phyloP scores from a whole-genome alignment of 352 stramenopile species.

The Thalassiosira oceanica region DNA sequence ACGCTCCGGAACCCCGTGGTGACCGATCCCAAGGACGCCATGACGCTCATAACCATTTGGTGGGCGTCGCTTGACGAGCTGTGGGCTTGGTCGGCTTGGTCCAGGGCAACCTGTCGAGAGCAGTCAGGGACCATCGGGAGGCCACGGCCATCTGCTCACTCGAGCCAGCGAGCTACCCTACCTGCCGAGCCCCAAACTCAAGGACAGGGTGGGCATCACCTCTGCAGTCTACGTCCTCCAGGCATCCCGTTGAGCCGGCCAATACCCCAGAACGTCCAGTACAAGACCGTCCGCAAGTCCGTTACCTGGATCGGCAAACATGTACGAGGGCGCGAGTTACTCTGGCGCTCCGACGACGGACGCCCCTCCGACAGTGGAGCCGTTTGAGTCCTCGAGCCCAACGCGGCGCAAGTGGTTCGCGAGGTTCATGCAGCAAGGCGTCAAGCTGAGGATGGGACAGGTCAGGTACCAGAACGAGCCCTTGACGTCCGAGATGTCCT shows the following conservation, averaged over 20 bases:
- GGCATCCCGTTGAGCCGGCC: background rate
- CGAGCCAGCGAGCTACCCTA: background rate
- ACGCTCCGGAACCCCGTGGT: constrained; percentile 2
- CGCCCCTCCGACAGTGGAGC: background rate
- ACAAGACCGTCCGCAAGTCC: constrained; percentile 21
- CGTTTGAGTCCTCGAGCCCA: background rate
- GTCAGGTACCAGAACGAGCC: constrained; percentile 21
- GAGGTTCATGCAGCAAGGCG: constrained; percentile 16
- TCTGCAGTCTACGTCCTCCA: background rate
- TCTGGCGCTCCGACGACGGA: background rate
- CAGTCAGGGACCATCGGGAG: background rate
- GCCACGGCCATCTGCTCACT: background rate
- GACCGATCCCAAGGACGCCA: constrained; percentile 1
- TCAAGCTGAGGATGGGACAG: constrained; percentile 20
- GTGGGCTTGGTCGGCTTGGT: too few relatives aligned
- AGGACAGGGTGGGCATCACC: constrained; percentile 21
- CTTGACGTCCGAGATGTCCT: background rate
- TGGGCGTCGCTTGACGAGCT: constrained; percentile 30
- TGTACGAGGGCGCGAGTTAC: background rate
- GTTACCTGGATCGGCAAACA: constrained; percentile 5
- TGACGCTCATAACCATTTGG: constrained; percentile 21
- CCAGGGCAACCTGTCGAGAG: too few relatives aligned
- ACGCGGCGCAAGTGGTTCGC: constrained; percentile 6
- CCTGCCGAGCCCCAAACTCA: constrained; percentile 1
- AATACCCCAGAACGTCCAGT: constrained; percentile 11